Conservation (phyloP, 2,329 filamentous ascomycete species). For the Aspergillus felis region DNA sequence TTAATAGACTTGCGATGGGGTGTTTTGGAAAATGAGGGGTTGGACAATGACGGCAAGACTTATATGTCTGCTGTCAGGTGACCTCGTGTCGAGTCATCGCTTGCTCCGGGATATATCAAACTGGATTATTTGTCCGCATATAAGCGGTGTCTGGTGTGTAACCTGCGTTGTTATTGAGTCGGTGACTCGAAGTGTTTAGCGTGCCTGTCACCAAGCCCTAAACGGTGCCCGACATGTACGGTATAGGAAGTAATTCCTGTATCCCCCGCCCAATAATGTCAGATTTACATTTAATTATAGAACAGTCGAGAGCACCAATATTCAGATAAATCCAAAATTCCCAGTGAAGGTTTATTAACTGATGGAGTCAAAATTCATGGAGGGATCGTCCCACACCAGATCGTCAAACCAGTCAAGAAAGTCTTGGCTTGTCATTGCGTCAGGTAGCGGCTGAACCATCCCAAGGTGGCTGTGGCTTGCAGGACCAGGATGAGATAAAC, state of each 20-base stretch:
- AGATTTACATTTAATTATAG: too few relatives aligned
- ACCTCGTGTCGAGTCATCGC: background rate
- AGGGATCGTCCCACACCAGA: background rate
- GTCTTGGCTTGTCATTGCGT: background rate
- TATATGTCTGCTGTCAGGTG: background rate
- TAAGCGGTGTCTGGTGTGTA: background rate
- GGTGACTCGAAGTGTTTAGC: background rate
- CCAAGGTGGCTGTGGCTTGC: background rate
- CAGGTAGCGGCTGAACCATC: background rate
- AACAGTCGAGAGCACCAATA: too few relatives aligned
- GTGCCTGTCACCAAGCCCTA: background rate
- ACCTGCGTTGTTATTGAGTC: too few relatives aligned
- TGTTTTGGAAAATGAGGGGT: background rate
- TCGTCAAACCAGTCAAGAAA: conserved; percentile 1
- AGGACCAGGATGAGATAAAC: too few relatives aligned
- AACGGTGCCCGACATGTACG: too few relatives aligned
- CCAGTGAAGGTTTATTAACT: too few relatives aligned
- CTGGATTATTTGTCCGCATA: background rate
- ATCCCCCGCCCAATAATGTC: too few relatives aligned
- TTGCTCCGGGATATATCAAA: background rate
- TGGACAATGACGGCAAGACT: background rate
- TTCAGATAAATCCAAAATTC: too few relatives aligned
- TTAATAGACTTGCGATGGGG: background rate
- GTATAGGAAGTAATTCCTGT: too few relatives aligned
- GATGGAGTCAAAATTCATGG: too few relatives aligned